phyloP scores from a whole-genome alignment of 441 rosid genomes.

The Pelargonium cotyledonis region DNA sequence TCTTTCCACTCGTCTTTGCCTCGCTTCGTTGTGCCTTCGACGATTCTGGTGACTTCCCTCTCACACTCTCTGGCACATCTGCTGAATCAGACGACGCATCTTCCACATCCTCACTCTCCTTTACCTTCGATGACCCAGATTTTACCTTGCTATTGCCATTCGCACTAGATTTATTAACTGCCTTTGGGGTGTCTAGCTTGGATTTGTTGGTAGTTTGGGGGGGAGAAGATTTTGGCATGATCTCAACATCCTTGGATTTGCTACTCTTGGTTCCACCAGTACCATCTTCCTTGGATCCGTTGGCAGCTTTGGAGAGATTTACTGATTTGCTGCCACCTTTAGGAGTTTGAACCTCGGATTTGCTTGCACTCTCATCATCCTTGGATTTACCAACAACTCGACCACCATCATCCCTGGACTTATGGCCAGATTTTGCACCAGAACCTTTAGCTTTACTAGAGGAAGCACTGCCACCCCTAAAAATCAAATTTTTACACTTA shows the following conservation, averaged over 20 bases:
- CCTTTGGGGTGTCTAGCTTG: conserved; percentile 43
- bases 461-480: conserved; percentile 60
- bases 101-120: conserved; percentile 39
- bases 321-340: conserved; percentile 35
- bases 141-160: conserved; percentile 47
- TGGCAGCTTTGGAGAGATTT: neutral
- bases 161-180: conserved; percentile 28
- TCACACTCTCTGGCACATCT: conserved; percentile 32
- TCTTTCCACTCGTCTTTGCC: conserved; percentile 47
- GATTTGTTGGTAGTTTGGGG: conserved; percentile 38
- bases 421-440: conserved; percentile 40
- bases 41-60: conserved; percentile 37
- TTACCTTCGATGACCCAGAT: conserved; percentile 46
- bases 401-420: conserved; percentile 34
- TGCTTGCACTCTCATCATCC: conserved; percentile 33
- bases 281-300: neutral
- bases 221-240: conserved; percentile 28
- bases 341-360: conserved; percentile 29
- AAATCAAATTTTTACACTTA: conserved; percentile 14
- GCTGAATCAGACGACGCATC: conserved; percentile 45
- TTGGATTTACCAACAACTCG: conserved; percentile 37
- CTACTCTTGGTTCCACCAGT: conserved; percentile 6
- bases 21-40: conserved; percentile 51
- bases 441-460: conserved; percentile 59
- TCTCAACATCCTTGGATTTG: conserved; percentile 49